Evolutionary conservation across 768 basidiomycete genomes (phyloP).

Genomic region (Pilatotrama ljubarskyi): DNA sequence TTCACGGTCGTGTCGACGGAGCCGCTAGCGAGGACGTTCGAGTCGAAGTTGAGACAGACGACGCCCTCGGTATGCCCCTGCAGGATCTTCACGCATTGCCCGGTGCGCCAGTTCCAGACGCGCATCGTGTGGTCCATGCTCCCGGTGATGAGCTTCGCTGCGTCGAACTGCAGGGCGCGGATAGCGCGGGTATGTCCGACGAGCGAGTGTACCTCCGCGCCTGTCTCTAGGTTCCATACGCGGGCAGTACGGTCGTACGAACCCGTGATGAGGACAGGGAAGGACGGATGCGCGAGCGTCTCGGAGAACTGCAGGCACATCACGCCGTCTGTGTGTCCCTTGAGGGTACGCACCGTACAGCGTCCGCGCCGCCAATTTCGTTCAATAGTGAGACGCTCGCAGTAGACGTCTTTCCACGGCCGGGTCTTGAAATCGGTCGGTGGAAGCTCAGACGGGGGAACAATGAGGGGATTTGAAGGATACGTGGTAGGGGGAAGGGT

Average conservation of each 20-base stretch:
- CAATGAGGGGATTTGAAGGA: constrained; percentile 30
- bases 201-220: constrained; percentile 77
- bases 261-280: constrained; percentile 95
- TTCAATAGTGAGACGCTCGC: constrained; percentile 94
- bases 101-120: constrained; percentile 95
- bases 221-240: constrained; percentile 96
- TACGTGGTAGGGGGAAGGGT: constrained; percentile 16
- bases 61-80: constrained; percentile 92
- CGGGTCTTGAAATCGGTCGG: constrained; percentile 54
- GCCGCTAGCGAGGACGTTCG: constrained; percentile 88
- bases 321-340: constrained; percentile 93
- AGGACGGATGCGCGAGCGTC: constrained; percentile 75
- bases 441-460: constrained; percentile 17
- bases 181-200: constrained; percentile 92
- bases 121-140: constrained; percentile 95
- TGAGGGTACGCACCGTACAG: constrained; percentile 79
- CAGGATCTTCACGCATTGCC: constrained; percentile 83
- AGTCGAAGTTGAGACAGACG: constrained; percentile 88
- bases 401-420: constrained; percentile 98
- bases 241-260: constrained; percentile 94
- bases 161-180: constrained; percentile 92
- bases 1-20: constrained; percentile 94
- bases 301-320: constrained; percentile 98
- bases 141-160: constrained; percentile 91
- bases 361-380: constrained; percentile 96